These are phyloP conservation scores for Boeremia lycopersici DNA, from an alignment of 2,329 filamentous ascomycete genomes.

Conservation along the genomic window DNA sequence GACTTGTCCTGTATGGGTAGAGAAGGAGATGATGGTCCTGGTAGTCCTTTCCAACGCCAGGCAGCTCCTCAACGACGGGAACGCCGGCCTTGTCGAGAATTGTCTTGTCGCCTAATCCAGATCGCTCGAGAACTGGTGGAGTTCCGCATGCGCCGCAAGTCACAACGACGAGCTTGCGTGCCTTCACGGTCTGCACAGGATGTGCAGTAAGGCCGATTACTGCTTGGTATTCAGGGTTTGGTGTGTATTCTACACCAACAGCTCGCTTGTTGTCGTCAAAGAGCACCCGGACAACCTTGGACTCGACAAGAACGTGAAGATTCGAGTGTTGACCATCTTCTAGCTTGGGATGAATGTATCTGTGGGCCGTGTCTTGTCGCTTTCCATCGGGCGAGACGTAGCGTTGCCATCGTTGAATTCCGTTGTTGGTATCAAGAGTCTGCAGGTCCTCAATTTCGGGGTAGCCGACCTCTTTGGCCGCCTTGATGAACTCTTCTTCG, in stretches of 20 bases:
- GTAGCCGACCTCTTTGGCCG: slow-evolving; percentile 56
- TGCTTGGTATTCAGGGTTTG: slow-evolving; percentile 51
- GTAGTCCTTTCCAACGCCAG: slow-evolving; percentile 68
- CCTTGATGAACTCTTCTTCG: slow-evolving; percentile 59
- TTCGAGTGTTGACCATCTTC: slow-evolving; percentile 60
- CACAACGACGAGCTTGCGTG: slow-evolving; percentile 61
- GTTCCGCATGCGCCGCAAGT: slow-evolving; percentile 60
- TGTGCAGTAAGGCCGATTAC: slow-evolving; percentile 39
- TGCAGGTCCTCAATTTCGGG: slow-evolving; percentile 61
- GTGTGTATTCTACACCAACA: slow-evolving; percentile 64
- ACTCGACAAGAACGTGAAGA: slow-evolving; percentile 64
- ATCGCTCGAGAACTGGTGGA: slow-evolving; percentile 65
- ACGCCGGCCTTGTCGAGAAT: slow-evolving; percentile 60
- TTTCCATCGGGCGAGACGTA: slow-evolving; percentile 59
- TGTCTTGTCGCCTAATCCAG: slow-evolving; percentile 62
- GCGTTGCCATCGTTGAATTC: slow-evolving; percentile 53
- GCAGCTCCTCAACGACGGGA: slow-evolving; percentile 59
- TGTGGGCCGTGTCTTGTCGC: slow-evolving; percentile 64
- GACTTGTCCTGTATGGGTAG: slow-evolving; percentile 58
- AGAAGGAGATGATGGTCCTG: slow-evolving; percentile 65
- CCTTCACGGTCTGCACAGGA: slow-evolving; percentile 52
- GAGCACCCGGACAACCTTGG: slow-evolving; percentile 61
- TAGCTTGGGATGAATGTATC: slow-evolving; percentile 61
- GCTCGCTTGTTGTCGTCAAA: slow-evolving; percentile 62
- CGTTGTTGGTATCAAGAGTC: slow-evolving; percentile 54